Evolutionary conservation across 768 basidiomycete species (phyloP).

Genomic region (Termitomyces sp.): DNA sequence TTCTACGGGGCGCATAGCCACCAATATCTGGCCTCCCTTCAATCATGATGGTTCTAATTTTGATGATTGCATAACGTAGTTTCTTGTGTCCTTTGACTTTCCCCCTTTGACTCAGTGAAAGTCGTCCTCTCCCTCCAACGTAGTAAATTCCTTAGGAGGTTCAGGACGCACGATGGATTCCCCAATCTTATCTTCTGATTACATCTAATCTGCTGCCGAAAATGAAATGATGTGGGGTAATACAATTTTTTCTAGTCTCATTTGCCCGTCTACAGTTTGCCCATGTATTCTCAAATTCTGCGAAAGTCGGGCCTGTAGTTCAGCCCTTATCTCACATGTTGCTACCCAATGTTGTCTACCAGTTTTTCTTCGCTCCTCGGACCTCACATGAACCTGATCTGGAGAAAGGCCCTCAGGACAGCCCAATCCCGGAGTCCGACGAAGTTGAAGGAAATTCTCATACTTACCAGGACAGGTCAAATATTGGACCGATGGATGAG

Average conservation of each 20-base stretch:
- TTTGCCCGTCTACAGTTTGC: not conserved
- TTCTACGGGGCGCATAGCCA: not conserved
- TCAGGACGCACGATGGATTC: not conserved
- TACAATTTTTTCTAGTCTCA: not conserved
- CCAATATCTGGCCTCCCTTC: not conserved
- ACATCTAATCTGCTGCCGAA: not conserved
- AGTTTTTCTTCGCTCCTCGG: slow-evolving; percentile 15
- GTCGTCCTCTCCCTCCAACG: not conserved
- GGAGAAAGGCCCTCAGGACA: slow-evolving; percentile 14
- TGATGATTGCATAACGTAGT: not conserved
- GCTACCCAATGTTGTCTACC: slow-evolving; percentile 14
- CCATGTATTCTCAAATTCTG: not conserved
- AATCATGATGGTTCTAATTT: not conserved
- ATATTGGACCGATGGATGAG: not conserved
- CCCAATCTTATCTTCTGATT: not conserved
- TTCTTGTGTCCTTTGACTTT: not conserved
- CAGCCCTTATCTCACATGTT: slow-evolving; percentile 5
- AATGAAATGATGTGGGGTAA: not conserved
- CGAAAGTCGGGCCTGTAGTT: not conserved
- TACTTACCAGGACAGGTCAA: not conserved
- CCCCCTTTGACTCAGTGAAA: not conserved
- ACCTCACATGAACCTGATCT: slow-evolving; percentile 12
- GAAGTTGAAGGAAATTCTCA: not conserved
- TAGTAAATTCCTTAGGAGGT: not conserved
- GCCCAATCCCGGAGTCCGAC: not conserved